A percentile compares a stretch with the other conserved stretches of the same genome.
phyloP scores from a whole-genome alignment of 1,284 basidiomycete species.

The Ceratobasidium sp. region DNA sequence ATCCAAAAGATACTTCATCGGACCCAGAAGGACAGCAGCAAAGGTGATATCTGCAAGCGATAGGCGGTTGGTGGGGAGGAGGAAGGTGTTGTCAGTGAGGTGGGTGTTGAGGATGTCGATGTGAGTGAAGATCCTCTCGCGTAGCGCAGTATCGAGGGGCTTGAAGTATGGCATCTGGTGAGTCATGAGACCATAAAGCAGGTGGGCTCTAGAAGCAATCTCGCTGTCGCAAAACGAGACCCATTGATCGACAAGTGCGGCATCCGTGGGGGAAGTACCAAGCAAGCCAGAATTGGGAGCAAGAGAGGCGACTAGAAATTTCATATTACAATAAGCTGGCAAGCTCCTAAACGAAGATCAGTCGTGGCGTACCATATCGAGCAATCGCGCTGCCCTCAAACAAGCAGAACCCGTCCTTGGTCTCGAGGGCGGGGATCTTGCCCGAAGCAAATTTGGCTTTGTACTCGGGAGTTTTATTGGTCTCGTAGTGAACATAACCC shows the following conservation, averaged over 20 bases:
- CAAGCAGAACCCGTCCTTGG: slow-evolving; percentile 82
- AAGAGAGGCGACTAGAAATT: slow-evolving; percentile 77
- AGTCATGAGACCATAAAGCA: no score
- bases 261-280: slow-evolving; percentile 68
- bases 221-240: slow-evolving; percentile 73
- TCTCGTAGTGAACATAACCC: slow-evolving; percentile 74
- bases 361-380: slow-evolving; percentile 88
- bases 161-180: slow-evolving; percentile 52
- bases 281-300: slow-evolving; percentile 77
- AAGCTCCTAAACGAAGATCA: no score
- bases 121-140: slow-evolving; percentile 69
- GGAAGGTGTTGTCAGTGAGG: slow-evolving; percentile 86
- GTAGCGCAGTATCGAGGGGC: slow-evolving; percentile 57
- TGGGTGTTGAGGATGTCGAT: slow-evolving; percentile 80
- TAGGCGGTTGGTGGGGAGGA: slow-evolving; percentile 90
- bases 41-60: slow-evolving; percentile 90
- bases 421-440: slow-evolving; percentile 88
- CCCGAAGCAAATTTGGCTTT: slow-evolving; percentile 84
- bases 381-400: slow-evolving; percentile 87
- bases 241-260: slow-evolving; percentile 79
- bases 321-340: no score
- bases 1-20: slow-evolving; percentile 71
- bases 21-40: slow-evolving; percentile 71
- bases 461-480: slow-evolving; percentile 85
- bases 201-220: slow-evolving; percentile 57